A percentile compares a stretch with the other conserved stretches of the same genome.
Evolutionary conservation across 768 basidiomycete species (phyloP).

Genomic region (Xerocomellus intermedius): DNA sequence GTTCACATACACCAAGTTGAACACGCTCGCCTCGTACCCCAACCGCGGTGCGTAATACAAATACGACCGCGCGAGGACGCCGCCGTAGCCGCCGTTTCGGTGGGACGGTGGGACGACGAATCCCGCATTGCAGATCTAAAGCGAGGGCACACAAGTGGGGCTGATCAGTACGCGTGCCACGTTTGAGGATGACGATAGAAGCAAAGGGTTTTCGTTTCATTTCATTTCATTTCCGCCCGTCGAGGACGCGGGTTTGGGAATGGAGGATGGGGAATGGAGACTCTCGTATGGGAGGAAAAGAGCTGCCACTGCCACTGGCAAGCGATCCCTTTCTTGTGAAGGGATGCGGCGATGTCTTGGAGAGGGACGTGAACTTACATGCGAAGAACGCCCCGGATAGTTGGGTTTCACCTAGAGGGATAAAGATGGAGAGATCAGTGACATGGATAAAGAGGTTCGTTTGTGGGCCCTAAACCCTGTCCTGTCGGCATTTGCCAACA

Average conservation of each 20-base stretch:
- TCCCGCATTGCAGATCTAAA: constrained; percentile 84
- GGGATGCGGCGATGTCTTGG: neutral
- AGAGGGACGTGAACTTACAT: constrained; percentile 51
- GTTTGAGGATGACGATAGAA: neutral
- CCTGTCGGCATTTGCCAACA: neutral
- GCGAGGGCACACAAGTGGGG: neutral
- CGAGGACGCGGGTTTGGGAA: neutral
- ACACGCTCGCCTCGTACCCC: constrained; percentile 77
- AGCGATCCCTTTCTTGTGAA: neutral
- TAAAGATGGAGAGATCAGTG: constrained; percentile 3
- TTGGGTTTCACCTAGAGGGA: constrained; percentile 69
- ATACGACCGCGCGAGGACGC: constrained; percentile 71
- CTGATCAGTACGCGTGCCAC: neutral
- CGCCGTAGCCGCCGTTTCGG: constrained; percentile 67
- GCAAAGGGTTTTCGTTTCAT: neutral
- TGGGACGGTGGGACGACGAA: constrained; percentile 72
- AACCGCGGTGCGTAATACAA: constrained; percentile 77
- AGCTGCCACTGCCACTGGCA: no score
- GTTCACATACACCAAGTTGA: constrained; percentile 89
- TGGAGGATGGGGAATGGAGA: neutral
- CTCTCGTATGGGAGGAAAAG: no score
- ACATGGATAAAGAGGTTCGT: neutral
- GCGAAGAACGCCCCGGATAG: constrained; percentile 87
- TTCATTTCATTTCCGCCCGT: constrained; percentile 4
- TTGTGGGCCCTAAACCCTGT: neutral